Evolutionary conservation across 2,329 filamentous ascomycete genomes (phyloP).

Genomic region (Sclerotinia borealis): DNA sequence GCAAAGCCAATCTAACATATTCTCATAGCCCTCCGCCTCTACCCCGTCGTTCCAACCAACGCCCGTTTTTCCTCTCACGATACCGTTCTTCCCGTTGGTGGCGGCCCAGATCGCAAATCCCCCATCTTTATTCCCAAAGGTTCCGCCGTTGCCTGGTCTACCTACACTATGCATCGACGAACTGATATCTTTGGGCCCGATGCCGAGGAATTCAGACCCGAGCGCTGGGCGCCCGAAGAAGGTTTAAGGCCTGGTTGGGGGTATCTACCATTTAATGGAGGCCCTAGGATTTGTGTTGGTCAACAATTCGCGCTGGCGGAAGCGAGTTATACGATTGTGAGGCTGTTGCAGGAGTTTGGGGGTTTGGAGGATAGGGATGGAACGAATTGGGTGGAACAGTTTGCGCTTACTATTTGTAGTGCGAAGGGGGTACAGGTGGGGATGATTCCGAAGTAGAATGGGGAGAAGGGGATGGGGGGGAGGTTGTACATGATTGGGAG

Average conservation of each 20-base stretch:
- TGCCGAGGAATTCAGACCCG: constrained; percentile 36
- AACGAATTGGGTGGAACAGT: constrained; percentile 14
- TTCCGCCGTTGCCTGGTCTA: constrained; percentile 16
- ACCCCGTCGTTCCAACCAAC: constrained; percentile 49
- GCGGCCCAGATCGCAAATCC: constrained; percentile 28
- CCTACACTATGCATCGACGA: constrained; percentile 35
- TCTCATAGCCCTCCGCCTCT: constrained; percentile 41
- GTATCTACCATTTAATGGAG: constrained; percentile 42
- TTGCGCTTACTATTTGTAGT: constrained; percentile 18
- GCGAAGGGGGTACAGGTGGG: constrained; percentile 18
- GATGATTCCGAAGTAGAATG: constrained; percentile 34
- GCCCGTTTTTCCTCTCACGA: constrained; percentile 42
- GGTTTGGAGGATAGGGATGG: constrained; percentile 27
- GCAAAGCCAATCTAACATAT: neutral
- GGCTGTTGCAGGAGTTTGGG: constrained; percentile 32
- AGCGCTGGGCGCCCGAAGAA: constrained; percentile 37
- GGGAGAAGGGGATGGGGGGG: no score
- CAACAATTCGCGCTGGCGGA: constrained; percentile 35
- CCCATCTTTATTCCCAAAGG: constrained; percentile 28
- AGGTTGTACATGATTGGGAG: neutral
- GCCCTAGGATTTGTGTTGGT: constrained; percentile 34
- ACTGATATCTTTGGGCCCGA: constrained; percentile 36
- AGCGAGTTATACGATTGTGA: constrained; percentile 33
- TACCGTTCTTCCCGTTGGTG: constrained; percentile 32
- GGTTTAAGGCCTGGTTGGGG: constrained; percentile 35